Conservation (phyloP, 2,329 filamentous ascomycete species). For the Xenoacremonium recifei region DNA sequence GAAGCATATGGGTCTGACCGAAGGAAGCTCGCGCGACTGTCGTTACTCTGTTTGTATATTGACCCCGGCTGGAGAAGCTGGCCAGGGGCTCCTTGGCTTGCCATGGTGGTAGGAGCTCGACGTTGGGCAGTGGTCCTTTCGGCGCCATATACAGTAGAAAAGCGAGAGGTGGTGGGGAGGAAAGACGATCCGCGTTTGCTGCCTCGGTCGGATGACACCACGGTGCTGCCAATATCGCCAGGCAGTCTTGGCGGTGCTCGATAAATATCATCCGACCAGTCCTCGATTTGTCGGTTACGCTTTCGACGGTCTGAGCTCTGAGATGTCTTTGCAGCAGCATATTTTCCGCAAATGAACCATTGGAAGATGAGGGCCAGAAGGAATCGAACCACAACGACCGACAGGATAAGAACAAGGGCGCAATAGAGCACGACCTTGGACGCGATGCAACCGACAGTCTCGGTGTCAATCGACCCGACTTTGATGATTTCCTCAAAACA, state of each 20-base stretch:
- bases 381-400: conserved; percentile 85
- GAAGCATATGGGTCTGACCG: conserved; percentile 55
- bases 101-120: conserved; percentile 84
- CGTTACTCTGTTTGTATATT: conserved; percentile 68
- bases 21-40: conserved; percentile 64
- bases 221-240: conserved; percentile 68
- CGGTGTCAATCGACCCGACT: conserved; percentile 92
- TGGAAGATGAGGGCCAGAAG: conserved; percentile 88
- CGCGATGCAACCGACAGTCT: conserved; percentile 94
- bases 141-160: conserved; percentile 83
- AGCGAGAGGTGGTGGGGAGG: conserved; percentile 89
- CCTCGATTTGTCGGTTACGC: conserved; percentile 90
- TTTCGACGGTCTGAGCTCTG: conserved; percentile 79
- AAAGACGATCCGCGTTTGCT: conserved; percentile 88
- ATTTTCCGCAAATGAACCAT: conserved; percentile 90
- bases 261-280: conserved; percentile 98
- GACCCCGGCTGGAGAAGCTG: conserved; percentile 68
- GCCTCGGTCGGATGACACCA: conserved; percentile 62
- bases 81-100: conserved; percentile 76
- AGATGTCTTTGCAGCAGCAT: conserved; percentile 81
- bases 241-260: conserved; percentile 79
- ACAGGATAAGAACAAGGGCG: conserved; percentile 85
- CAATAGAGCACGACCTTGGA: conserved; percentile 96
- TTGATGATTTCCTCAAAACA: conserved; percentile 94
- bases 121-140: conserved; percentile 55